A percentile compares a stretch with the other conserved stretches of the same genome.
Evolutionary conservation across 371 early-diverging fungal species (phyloP).

Genomic region (Rhizopus delemar): DNA sequence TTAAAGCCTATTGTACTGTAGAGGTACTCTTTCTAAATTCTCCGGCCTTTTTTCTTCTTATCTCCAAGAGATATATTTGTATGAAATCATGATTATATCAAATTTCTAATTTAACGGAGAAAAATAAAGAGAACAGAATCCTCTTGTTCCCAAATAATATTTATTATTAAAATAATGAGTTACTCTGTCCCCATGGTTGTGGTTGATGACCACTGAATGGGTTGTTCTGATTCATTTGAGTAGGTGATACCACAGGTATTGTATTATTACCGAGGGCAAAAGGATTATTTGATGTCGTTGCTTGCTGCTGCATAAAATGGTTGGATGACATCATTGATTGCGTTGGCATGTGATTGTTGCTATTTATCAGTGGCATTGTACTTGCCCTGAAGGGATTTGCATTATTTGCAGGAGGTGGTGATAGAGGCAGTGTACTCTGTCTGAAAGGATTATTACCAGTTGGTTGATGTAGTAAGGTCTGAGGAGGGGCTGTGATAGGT

Average conservation of each 20-base stretch:
- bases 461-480: background rate
- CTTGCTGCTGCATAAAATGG: background rate
- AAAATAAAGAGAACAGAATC: too few relatives aligned
- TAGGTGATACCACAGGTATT: slow-evolving; percentile 12
- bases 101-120: too few relatives aligned
- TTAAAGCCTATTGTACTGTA: too few relatives aligned
- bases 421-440: slow-evolving; percentile 3
- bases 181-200: slow-evolving; percentile 12
- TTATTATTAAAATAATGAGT: slow-evolving; percentile 7
- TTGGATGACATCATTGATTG: background rate
- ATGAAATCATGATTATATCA: too few relatives aligned
- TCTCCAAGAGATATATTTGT: too few relatives aligned
- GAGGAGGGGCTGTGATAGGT: background rate
- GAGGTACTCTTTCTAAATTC: too few relatives aligned
- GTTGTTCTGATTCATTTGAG: slow-evolving; percentile 1
- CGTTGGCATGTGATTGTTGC: background rate
- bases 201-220: slow-evolving; percentile 5
- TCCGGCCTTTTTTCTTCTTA: too few relatives aligned
- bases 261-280: background rate
- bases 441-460: slow-evolving; percentile 25
- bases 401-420: slow-evolving; percentile 2
- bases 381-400: slow-evolving; percentile 33
- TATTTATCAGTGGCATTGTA: slow-evolving; percentile 19
- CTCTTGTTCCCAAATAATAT: too few relatives aligned
- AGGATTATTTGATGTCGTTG: slow-evolving; percentile 9